A percentile compares a stretch with the other conserved stretches of the same genome.
Conservation (phyloP, 202 grass and related monocot genomes). For the Bolboschoenoplectus hybrid region DNA sequence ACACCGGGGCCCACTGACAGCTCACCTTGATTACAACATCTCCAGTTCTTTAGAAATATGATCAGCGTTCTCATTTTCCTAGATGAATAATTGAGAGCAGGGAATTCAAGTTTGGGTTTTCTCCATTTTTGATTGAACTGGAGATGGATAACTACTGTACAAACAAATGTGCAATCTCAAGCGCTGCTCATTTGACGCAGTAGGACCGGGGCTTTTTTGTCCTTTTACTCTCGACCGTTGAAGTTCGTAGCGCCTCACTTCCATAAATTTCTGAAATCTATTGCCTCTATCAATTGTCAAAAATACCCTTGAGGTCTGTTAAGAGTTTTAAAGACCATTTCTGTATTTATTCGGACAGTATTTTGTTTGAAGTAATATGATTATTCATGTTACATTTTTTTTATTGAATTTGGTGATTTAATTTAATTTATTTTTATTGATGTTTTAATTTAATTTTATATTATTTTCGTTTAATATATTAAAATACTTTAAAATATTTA, state of each 20-base stretch:
- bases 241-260: conserved; percentile 32
- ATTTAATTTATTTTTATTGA: too few relatives aligned
- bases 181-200: not conserved
- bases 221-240: conserved; percentile 33
- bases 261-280: conserved; percentile 18
- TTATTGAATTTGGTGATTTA: too few relatives aligned
- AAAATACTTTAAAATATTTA: too few relatives aligned
- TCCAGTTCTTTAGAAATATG: too few relatives aligned
- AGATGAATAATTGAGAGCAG: not conserved
- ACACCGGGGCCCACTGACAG: too few relatives aligned
- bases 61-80: not conserved
- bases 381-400: too few relatives aligned
- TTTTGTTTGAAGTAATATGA: too few relatives aligned
- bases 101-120: not conserved
- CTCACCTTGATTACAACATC: too few relatives aligned
- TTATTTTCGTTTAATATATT: too few relatives aligned
- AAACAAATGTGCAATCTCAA: too few relatives aligned
- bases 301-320: not conserved
- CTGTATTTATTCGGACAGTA: too few relatives aligned
- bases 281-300: not conserved
- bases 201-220: conserved; percentile 6
- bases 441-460: too few relatives aligned
- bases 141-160: not conserved
- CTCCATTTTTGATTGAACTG: not conserved
- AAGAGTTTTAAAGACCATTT: not conserved